Base-by-base conservation (phyloP, 257 asterid species). In the Perilla frutescens region DNA sequence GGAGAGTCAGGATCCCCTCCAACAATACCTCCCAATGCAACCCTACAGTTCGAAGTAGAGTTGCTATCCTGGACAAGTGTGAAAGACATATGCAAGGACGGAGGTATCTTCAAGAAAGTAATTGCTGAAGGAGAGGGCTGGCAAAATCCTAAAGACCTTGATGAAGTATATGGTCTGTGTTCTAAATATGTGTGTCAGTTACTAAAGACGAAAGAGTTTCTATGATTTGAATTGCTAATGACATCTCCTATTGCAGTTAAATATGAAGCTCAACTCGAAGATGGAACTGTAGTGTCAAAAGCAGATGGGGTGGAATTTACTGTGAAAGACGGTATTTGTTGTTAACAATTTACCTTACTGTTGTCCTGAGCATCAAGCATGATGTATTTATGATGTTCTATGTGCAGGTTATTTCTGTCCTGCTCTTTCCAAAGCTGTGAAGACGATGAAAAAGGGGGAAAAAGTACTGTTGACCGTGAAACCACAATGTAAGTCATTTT, bases 1-100 rank as follows among this genome's bases (percentile, higher is more conserved):
- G 89, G 93, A 10, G 87, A 83, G 55, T 84, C 89, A 26, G 89
- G 90, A 48, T 87, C 90, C 5, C 86, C 93, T 54, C 93, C 93
- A 9, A 54, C 76, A 2, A 84, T 87, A 40, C 90, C 91, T 40
- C 84, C 87, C 1, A 79, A 82, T 72, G 78, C 93, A 45, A 81
- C 91, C 65, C 80, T 84, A 13, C 89, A 86, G 63, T 86, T 88
- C 57, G 91, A 84, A 40, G 85, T 88, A 54, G 91, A 88, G 68
- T 75, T 88, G 73, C 81, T 88, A 7, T 79, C 85, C 8, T 88
- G 89, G 93, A 70, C 60, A 41, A 79, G 85, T 66, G 81, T 84
- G 40, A 84, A 84, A 57, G 93, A 88, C 62, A 77, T 88, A 61
- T 78, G 80, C 79, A 87, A 85, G 72, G 90, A 87, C 58, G 90